These are phyloP conservation scores for Vigna trinervia DNA, from an alignment of 306 rosid species.

Conservation along the genomic window DNA sequence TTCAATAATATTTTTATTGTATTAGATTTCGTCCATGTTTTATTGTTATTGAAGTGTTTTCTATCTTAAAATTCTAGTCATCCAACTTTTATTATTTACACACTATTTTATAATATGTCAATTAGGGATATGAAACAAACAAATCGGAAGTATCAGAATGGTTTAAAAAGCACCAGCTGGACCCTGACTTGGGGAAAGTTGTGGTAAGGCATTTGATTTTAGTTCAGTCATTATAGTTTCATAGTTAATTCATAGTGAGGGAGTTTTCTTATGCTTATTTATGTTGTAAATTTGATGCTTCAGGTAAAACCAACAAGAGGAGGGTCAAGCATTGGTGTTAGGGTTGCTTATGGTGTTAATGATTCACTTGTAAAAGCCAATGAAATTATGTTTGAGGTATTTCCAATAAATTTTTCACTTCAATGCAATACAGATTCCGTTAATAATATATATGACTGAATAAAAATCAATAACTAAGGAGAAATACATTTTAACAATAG, in stretches of 20 bases:
- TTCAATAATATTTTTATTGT: slow-evolving; percentile 16
- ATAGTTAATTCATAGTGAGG: slow-evolving; percentile 20
- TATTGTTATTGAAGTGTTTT: slow-evolving; percentile 22
- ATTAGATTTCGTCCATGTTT: slow-evolving; percentile 6
- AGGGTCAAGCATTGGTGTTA: slow-evolving; percentile 96
- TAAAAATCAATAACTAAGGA: not conserved
- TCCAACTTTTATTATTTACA: not conserved
- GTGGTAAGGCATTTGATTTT: slow-evolving; percentile 73
- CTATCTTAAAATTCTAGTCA: slow-evolving; percentile 2
- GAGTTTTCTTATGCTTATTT: slow-evolving; percentile 33
- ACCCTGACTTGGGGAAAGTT: slow-evolving; percentile 78
- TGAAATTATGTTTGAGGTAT: slow-evolving; percentile 79
- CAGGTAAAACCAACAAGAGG: slow-evolving; percentile 95
- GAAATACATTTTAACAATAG: slow-evolving; percentile 37
- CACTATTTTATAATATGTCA: slow-evolving; percentile 42
- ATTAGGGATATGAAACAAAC: slow-evolving; percentile 65
- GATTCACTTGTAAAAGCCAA: slow-evolving; percentile 78
- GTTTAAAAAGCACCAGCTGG: slow-evolving; percentile 72
- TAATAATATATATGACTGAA: not conserved
- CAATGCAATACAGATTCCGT: slow-evolving; percentile 9
- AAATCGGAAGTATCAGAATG: slow-evolving; percentile 73
- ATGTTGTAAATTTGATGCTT: slow-evolving; percentile 32
- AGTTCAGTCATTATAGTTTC: slow-evolving; percentile 33
- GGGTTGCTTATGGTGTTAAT: slow-evolving; percentile 84
- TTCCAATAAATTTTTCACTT: slow-evolving; percentile 32